Percentiles rank a stretch among this genome's conserved stretches.
Evolutionary conservation across 768 basidiomycete genomes (phyloP).

Genomic region (Lenzites betulinus): DNA sequence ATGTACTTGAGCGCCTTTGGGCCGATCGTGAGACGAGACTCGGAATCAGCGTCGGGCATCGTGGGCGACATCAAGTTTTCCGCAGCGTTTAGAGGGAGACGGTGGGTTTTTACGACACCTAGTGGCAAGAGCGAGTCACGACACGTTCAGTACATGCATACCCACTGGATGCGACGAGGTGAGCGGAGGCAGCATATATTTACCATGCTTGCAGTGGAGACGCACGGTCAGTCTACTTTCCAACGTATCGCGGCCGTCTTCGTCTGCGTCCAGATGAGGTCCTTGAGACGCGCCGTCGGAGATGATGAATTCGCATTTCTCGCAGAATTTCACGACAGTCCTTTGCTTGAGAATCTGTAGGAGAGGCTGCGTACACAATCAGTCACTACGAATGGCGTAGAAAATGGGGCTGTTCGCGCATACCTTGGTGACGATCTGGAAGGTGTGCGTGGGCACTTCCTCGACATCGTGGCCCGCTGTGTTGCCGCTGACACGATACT

Average conservation of each 20-base stretch:
- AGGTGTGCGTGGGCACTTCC: slow-evolving; percentile 48
- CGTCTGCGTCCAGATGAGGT: slow-evolving; percentile 24
- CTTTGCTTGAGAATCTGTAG: slow-evolving; percentile 74
- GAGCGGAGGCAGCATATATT: slow-evolving; percentile 13
- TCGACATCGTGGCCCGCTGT: slow-evolving; percentile 31
- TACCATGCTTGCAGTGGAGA: slow-evolving; percentile 84
- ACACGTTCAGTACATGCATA: slow-evolving; percentile 14
- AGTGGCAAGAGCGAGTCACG: not conserved
- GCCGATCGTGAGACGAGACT: slow-evolving; percentile 71
- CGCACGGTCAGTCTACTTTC: slow-evolving; percentile 74
- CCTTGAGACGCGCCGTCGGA: slow-evolving; percentile 46
- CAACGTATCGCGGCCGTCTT: slow-evolving; percentile 57
- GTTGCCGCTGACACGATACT: slow-evolving; percentile 48
- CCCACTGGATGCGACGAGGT: not conserved
- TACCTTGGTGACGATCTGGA: slow-evolving; percentile 74
- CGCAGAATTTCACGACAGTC: slow-evolving; percentile 75
- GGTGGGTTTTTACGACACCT: slow-evolving; percentile 86
- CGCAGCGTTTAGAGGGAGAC: slow-evolving; percentile 60
- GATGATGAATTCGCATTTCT: slow-evolving; percentile 74
- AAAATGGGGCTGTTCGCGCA: too few species aligned
- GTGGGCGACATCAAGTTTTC: slow-evolving; percentile 64
- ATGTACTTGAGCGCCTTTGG: slow-evolving; percentile 75
- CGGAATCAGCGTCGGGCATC: slow-evolving; percentile 55
- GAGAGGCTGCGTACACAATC: slow-evolving; percentile 46
- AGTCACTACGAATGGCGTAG: not conserved